A percentile compares a stretch with the other conserved stretches of the same genome.
phyloP scores from a whole-genome alignment of 805 yeast genomes.

The Starmerella lactis-condensi region DNA sequence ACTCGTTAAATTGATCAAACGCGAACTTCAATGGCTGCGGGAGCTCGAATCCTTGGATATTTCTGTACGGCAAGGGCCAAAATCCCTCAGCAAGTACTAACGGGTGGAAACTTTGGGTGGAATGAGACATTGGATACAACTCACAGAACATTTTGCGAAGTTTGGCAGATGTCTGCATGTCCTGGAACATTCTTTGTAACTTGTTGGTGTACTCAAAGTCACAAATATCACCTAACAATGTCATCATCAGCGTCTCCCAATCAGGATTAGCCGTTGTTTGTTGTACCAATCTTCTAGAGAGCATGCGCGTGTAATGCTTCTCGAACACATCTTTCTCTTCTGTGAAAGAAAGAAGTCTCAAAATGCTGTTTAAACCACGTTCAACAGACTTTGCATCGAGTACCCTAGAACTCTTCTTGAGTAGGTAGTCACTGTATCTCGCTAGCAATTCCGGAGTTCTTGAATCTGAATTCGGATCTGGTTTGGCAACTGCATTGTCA shows the following conservation, averaged over 20 bases:
- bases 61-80: conserved; percentile 56
- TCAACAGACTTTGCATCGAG: conserved; percentile 48
- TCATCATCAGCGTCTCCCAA: conserved; percentile 66
- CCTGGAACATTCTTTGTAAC: conserved; percentile 90
- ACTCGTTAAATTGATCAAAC: conserved; percentile 44
- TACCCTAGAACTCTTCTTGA: conserved; percentile 58
- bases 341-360: conserved; percentile 69
- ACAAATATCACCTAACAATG: conserved; percentile 71
- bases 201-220: conserved; percentile 84
- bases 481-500: conserved; percentile 52
- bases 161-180: conserved; percentile 68
- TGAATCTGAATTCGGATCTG: conserved; percentile 31
- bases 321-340: conserved; percentile 93
- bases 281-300: conserved; percentile 77
- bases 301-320: conserved; percentile 69
- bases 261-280: conserved; percentile 73
- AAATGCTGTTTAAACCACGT: conserved; percentile 56
- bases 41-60: conserved; percentile 32
- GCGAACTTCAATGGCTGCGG: conserved; percentile 52
- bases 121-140: conserved; percentile 17
- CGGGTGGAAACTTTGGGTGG: conserved; percentile 33
- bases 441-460: conserved; percentile 86
- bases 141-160: conserved; percentile 36
- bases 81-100: conserved; percentile 68
- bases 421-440: conserved; percentile 64